Evolutionary conservation across 768 basidiomycete species (phyloP), one percentile per base, ranked within the genome.

Genomic region (Trametes elegans): DNA sequence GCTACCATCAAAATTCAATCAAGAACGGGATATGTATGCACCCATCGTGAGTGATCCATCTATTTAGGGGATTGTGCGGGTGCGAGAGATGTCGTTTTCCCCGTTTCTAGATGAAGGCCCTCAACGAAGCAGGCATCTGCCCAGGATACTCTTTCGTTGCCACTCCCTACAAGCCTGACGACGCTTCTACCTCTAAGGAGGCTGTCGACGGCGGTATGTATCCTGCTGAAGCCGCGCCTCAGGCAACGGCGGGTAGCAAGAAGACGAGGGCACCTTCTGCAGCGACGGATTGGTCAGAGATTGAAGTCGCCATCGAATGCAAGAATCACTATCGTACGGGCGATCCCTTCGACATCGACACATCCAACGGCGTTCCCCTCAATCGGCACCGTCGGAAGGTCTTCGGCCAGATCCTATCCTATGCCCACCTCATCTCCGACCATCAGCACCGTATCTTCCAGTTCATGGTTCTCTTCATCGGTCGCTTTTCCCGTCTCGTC

Each of bases 231-330:
- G n/a, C n/a, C n/a, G n/a, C n/a, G n/a, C n/a, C n/a, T n/a, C n/a
- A n/a, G n/a, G n/a, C n/a, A n/a, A n/a, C n/a, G n/a, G n/a, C n/a
- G n/a, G n/a, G n/a, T n/a, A n/a, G n/a, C n/a, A n/a, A n/a, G n/a
- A n/a, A n/a, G n/a, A n/a, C n/a, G n/a, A n/a, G n/a, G n/a, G n/a
- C n/a, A n/a, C n/a, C n/a, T n/a, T n/a, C n/a, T n/a, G n/a, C n/a
- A n/a, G n/a, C n/a, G 34, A 41, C 40, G 23, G 19, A 23, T 21
- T 46, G 43, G 44, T 31, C 45, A 3, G n/a, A 11, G 19, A 39
- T 54, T 14, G 53, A 54, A 21, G 36, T 54, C 3, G 32, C 38
- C 10, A 40, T 47, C 28, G 53, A 54, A 21, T 54, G 53, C 53
- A 47, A 54, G 38, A 38, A 36, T 4, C 19, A 21, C 7, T 11